These are phyloP conservation scores for Neofusicoccum kwambonambiense DNA, from an alignment of 2,329 filamentous ascomycete genomes.

Conservation along the genomic window DNA sequence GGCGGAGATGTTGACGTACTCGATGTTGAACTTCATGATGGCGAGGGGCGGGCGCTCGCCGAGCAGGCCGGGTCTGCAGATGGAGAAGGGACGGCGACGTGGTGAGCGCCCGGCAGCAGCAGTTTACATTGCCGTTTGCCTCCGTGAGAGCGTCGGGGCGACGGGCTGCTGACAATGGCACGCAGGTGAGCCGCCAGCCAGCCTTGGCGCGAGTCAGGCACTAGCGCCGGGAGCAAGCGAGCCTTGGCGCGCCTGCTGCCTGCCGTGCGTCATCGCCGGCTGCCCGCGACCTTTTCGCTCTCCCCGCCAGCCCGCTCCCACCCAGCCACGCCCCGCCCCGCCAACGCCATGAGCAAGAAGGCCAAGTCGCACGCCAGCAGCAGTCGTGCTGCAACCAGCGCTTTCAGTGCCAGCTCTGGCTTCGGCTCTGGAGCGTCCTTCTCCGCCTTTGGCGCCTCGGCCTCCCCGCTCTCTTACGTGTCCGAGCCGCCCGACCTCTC, in stretches of 20 bases:
- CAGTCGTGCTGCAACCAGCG: conserved; percentile 55
- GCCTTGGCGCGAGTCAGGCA: conserved; percentile 8
- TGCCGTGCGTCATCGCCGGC: background rate
- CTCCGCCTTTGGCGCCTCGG: conserved; percentile 45
- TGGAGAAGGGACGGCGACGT: background rate
- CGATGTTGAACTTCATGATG: conserved; percentile 77
- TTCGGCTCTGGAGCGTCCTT: conserved; percentile 41
- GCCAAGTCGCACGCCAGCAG: conserved; percentile 65
- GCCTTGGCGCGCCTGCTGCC: conserved; percentile 2
- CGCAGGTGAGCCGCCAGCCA: conserved; percentile 9
- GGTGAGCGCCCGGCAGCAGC: conserved; percentile 15
- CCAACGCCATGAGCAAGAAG: conserved; percentile 58
- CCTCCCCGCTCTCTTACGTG: conserved; percentile 78
- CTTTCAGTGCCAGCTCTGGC: conserved; percentile 34
- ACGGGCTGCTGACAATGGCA: conserved; percentile 11
- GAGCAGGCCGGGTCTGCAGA: background rate
- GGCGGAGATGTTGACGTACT: conserved; percentile 48
- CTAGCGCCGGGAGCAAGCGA: conserved; percentile 14
- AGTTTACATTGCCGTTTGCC: conserved; percentile 14
- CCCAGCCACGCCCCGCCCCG: background rate
- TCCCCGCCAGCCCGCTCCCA: background rate
- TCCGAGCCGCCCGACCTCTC: conserved; percentile 80
- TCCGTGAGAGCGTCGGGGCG: background rate
- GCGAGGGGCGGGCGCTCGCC: background rate
- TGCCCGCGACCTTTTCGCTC: conserved; percentile 11